Conservation (phyloP, 345 rosid species). For the Populus alba region DNA sequence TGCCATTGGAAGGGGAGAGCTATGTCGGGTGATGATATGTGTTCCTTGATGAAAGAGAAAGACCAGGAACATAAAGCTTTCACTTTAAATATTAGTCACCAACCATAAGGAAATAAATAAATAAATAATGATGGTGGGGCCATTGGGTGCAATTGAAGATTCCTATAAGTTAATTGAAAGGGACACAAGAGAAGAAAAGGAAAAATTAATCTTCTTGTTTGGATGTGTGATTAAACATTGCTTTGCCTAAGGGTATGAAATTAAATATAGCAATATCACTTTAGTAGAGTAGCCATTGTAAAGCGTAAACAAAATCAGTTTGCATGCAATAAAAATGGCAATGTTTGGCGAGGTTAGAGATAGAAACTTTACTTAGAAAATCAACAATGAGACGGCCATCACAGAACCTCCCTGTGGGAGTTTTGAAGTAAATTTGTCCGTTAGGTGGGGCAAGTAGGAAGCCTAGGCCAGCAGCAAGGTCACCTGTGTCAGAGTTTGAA, state of each 20-base stretch:
- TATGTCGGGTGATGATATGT: not conserved
- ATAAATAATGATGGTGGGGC: constrained; percentile 23
- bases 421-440: constrained; percentile 47
- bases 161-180: constrained; percentile 5
- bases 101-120: constrained; percentile 5
- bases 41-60: not conserved
- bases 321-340: not conserved
- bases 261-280: not conserved
- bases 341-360: not conserved
- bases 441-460: constrained; percentile 40
- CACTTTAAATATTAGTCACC: constrained; percentile 27
- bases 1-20: constrained; percentile 32
- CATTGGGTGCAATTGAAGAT: constrained; percentile 21
- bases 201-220: not conserved
- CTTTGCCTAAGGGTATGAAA: not conserved
- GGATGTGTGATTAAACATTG: not conserved
- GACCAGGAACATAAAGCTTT: constrained; percentile 7
- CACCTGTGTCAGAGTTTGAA: constrained; percentile 71
- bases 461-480: constrained; percentile 49
- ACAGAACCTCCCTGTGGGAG: constrained; percentile 54
- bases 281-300: not conserved
- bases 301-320: not conserved
- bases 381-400: constrained; percentile 69
- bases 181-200: not conserved
- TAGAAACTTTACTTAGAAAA: constrained; percentile 41